Percentiles rank a stretch among this genome's conserved stretches.
These are phyloP conservation scores for Coemansia sp. DNA, from an alignment of 192 early-diverging fungal genomes.

Conservation along the genomic window DNA sequence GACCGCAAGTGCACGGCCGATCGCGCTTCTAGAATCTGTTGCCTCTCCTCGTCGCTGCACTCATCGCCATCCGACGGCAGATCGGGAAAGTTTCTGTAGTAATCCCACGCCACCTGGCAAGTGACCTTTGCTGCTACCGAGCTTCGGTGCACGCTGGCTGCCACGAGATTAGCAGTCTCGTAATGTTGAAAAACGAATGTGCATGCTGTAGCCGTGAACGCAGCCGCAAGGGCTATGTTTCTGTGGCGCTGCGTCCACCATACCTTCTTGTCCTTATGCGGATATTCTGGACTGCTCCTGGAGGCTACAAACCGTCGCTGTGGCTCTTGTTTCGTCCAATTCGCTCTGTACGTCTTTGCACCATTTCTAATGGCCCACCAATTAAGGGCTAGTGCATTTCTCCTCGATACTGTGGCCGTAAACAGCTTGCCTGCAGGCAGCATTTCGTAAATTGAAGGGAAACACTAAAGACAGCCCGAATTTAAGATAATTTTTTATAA, in stretches of 20 bases:
- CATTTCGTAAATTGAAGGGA: not conserved
- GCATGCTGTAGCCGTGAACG: slow-evolving; percentile 6
- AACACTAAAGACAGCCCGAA: not conserved
- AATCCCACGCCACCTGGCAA: slow-evolving; percentile 49
- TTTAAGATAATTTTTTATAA: not conserved
- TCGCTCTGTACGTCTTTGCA: not conserved
- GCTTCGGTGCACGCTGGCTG: slow-evolving; percentile 32
- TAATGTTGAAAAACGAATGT: slow-evolving; percentile 38
- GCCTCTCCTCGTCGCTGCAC: slow-evolving; percentile 18
- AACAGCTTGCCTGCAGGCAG: slow-evolving; percentile 4
- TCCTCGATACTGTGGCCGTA: not conserved
- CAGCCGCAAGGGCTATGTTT: slow-evolving; percentile 9
- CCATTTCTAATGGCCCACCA: not conserved
- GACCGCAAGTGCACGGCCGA: slow-evolving; percentile 66
- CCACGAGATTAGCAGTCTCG: slow-evolving; percentile 48
- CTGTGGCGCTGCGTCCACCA: slow-evolving; percentile 21
- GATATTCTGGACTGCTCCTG: not conserved
- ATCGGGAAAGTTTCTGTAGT: slow-evolving; percentile 52
- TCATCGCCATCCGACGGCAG: slow-evolving; percentile 26
- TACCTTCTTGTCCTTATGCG: not conserved
- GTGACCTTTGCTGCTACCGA: slow-evolving; percentile 41
- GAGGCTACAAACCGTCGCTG: not conserved
- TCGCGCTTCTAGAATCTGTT: slow-evolving; percentile 19
- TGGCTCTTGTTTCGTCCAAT: not conserved
- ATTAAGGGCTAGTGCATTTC: not conserved